Percentiles rank a stretch among this genome's conserved stretches.
Evolutionary conservation across 805 yeast species (phyloP).

Genomic region (Tetrapisispora pingtungensis): DNA sequence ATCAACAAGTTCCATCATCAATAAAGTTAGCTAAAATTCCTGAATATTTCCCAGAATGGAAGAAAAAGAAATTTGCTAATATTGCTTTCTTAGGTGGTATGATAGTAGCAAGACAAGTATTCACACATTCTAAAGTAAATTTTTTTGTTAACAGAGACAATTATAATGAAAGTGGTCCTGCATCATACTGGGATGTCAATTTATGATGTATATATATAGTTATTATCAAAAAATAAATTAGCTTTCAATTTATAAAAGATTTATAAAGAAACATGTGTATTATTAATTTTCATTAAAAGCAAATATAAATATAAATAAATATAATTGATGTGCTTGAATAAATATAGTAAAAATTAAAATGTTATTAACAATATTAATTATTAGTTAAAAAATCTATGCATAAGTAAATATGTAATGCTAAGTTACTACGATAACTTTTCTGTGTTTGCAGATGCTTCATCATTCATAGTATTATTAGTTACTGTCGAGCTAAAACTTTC

Average conservation of each 20-base stretch:
- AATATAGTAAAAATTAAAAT: too few relatives aligned
- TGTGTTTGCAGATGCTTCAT: slow-evolving; percentile 70
- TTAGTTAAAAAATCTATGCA: background rate
- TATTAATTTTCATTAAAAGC: background rate
- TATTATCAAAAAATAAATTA: too few relatives aligned
- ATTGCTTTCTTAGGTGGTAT: slow-evolving; percentile 78
- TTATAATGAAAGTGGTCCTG: slow-evolving; percentile 74
- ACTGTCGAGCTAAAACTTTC: slow-evolving; percentile 1
- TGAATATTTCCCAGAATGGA: slow-evolving; percentile 94
- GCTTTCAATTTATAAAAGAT: background rate
- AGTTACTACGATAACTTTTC: slow-evolving; percentile 41
- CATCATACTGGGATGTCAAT: slow-evolving; percentile 62
- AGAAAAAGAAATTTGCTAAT: slow-evolving; percentile 65
- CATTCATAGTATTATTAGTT: slow-evolving; percentile 53
- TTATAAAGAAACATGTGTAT: background rate
- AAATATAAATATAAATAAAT: too few relatives aligned
- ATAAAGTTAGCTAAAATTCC: slow-evolving; percentile 63
- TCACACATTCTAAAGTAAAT: slow-evolving; percentile 53
- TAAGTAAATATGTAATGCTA: background rate
- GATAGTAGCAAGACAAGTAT: slow-evolving; percentile 78
- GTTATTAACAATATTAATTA: too few relatives aligned
- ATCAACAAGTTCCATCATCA: slow-evolving; percentile 70
- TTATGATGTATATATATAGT: slow-evolving; percentile 16
- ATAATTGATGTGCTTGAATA: too few relatives aligned
- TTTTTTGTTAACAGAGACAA: slow-evolving; percentile 58